A percentile compares a stretch with the other conserved stretches of the same genome.
Conservation (phyloP, 129 eudicot species). For the Tanacetum coccineum region DNA sequence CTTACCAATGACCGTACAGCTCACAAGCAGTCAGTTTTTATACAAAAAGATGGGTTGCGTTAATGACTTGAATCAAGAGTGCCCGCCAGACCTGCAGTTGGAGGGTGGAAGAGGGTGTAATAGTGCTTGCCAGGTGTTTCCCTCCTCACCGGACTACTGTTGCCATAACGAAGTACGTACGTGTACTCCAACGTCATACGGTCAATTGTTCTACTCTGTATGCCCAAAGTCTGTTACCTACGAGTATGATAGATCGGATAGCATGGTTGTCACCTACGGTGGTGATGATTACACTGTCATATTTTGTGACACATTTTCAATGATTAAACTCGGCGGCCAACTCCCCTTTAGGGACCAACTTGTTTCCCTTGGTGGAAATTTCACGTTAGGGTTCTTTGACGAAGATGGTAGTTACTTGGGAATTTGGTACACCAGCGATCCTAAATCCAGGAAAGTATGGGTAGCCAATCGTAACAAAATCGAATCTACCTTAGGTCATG, state of each 20-base stretch:
- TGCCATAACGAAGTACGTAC: slow-evolving; percentile 18
- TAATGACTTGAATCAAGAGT: slow-evolving; percentile 23
- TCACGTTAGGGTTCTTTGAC: slow-evolving; percentile 32
- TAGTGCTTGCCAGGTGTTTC: slow-evolving; percentile 30
- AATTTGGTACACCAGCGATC: slow-evolving; percentile 30
- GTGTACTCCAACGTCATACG: slow-evolving; percentile 25
- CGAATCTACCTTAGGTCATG: not conserved
- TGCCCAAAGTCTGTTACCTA: slow-evolving; percentile 32
- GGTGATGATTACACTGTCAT: slow-evolving; percentile 29
- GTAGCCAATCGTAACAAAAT: slow-evolving; percentile 31
- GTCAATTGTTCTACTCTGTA: slow-evolving; percentile 22
- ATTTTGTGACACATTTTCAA: slow-evolving; percentile 24
- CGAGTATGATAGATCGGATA: slow-evolving; percentile 16
- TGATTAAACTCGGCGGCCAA: slow-evolving; percentile 5
- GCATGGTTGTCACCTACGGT: slow-evolving; percentile 17
- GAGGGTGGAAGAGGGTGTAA: slow-evolving; percentile 31
- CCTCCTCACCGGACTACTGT: slow-evolving; percentile 28
- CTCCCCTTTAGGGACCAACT: slow-evolving; percentile 14
- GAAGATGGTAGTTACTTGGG: slow-evolving; percentile 21
- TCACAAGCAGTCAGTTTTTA: slow-evolving; percentile 11
- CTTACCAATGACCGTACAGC: slow-evolving; percentile 30
- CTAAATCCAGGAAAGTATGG: slow-evolving; percentile 20
- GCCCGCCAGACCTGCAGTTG: slow-evolving; percentile 26
- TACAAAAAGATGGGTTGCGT: slow-evolving; percentile 29
- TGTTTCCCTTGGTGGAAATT: slow-evolving; percentile 8